A percentile compares a stretch with the other conserved stretches of the same genome.
phyloP scores from a whole-genome alignment of 495 filamentous ascomycete species.

The Lindgomyces ingoldianus region DNA sequence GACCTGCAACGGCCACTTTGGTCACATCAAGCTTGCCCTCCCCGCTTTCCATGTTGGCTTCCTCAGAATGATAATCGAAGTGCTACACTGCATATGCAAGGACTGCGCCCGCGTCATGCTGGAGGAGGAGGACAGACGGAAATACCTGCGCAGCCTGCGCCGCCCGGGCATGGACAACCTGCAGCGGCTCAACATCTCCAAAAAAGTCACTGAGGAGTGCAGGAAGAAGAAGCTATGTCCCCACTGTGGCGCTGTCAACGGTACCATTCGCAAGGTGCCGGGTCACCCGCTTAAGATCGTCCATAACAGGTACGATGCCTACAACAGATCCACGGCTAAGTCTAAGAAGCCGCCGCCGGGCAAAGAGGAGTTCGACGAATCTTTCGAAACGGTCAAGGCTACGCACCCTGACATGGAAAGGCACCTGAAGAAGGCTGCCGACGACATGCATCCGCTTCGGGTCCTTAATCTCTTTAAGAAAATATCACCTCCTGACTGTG shows the following conservation, averaged over 20 bases:
- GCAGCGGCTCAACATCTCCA: constrained; percentile 72
- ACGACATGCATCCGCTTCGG: constrained; percentile 87
- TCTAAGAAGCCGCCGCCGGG: constrained; percentile 77
- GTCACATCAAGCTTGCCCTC: constrained; percentile 82
- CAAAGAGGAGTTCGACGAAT: constrained; percentile 80
- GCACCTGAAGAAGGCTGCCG: constrained; percentile 84
- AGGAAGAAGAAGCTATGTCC: constrained; percentile 77
- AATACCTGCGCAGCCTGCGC: constrained; percentile 74
- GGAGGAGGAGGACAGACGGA: constrained; percentile 69
- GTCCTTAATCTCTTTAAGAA: constrained; percentile 88
- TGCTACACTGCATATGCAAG: constrained; percentile 94
- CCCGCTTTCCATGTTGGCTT: constrained; percentile 96
- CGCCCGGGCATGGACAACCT: constrained; percentile 84
- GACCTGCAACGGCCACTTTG: constrained; percentile 91
- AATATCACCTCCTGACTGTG: constrained; percentile 82
- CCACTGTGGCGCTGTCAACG: constrained; percentile 76
- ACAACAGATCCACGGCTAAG: constrained; percentile 78
- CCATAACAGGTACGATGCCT: constrained; percentile 89
- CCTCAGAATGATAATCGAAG: constrained; percentile 82
- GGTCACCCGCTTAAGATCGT: constrained; percentile 78
- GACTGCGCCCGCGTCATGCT: constrained; percentile 76
- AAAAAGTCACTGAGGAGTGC: constrained; percentile 84
- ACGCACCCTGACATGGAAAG: constrained; percentile 81
- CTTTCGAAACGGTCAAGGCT: constrained; percentile 74
- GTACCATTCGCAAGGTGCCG: constrained; percentile 82